A percentile compares a stretch with the other conserved stretches of the same genome.
Evolutionary conservation across 148 eudicot species (phyloP).

Genomic region (Beta vulgaris): DNA sequence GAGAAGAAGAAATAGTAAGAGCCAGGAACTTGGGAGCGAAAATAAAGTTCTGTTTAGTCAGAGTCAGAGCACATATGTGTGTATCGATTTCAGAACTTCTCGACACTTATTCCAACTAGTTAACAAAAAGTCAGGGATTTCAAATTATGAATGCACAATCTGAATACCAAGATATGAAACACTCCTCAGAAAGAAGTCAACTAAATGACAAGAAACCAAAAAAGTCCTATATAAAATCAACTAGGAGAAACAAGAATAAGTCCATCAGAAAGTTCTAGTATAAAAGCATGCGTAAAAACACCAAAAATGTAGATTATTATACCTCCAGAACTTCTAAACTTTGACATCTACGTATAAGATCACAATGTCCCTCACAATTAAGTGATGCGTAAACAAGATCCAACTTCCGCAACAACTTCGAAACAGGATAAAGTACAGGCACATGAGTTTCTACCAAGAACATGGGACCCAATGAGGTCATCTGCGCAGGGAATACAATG

Average conservation of each 20-base stretch:
- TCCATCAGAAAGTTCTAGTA: background rate
- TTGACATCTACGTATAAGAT: slow-evolving; percentile 66
- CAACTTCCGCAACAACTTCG: slow-evolving; percentile 57
- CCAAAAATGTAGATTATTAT: slow-evolving; percentile 16
- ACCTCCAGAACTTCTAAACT: slow-evolving; percentile 97
- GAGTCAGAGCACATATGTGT: background rate
- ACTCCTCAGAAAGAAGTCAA: background rate
- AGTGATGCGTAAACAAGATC: slow-evolving; percentile 83
- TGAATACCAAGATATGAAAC: background rate
- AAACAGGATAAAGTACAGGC: slow-evolving; percentile 62
- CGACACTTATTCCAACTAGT: background rate
- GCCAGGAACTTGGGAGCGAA: background rate
- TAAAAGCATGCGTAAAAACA: background rate
- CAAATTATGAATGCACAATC: background rate
- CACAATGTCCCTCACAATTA: slow-evolving; percentile 66
- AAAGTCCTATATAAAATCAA: background rate
- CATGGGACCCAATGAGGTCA: slow-evolving; percentile 62
- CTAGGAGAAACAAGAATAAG: background rate
- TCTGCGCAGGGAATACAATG: slow-evolving; percentile 51
- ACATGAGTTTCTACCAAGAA: slow-evolving; percentile 59
- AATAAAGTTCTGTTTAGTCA: background rate
- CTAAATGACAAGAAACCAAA: background rate
- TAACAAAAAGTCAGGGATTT: background rate
- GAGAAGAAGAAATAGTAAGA: background rate
- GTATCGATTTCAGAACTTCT: background rate